A percentile compares a stretch with the other conserved stretches of the same genome.
These are phyloP conservation scores for Persicaria maculosa DNA, from an alignment of 148 eudicot genomes.

Conservation along the genomic window DNA sequence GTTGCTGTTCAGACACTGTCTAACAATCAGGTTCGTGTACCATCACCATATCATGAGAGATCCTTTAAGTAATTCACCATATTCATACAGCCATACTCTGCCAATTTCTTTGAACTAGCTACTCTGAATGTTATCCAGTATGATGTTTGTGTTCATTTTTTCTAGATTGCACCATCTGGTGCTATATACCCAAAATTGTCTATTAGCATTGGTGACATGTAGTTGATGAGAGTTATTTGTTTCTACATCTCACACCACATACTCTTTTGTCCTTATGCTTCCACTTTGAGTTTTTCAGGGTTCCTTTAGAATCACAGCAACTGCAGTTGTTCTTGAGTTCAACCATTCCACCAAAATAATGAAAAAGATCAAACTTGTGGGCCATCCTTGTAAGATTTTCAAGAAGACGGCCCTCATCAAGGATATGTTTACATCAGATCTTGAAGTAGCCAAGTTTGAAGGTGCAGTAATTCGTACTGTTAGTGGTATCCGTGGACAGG, in stretches of 20 bases:
- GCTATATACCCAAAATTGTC: not conserved
- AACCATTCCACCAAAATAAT: conserved; percentile 77
- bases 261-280: not conserved
- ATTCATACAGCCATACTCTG: no score
- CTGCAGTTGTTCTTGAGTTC: conserved; percentile 71
- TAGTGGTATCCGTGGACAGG: conserved; percentile 93
- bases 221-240: not conserved
- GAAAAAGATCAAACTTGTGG: conserved; percentile 91
- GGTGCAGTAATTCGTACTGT: conserved; percentile 81
- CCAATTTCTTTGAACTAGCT: no score
- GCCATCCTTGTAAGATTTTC: conserved; percentile 79
- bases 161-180: not conserved
- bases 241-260: not conserved
- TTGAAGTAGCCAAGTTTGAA: conserved; percentile 92
- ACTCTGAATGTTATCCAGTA: no score
- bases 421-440: conserved; percentile 98
- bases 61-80: not conserved
- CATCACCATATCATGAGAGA: not conserved
- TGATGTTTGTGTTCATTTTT: not conserved
- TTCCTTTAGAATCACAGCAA: conserved; percentile 84
- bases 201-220: not conserved
- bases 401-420: conserved; percentile 88
- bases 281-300: conserved; percentile 35
- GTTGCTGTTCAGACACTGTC: conserved; percentile 81
- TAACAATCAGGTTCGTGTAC: conserved; percentile 56